Conservation (phyloP, 2,329 filamentous ascomycete species). For the Penicillium thymicola region DNA sequence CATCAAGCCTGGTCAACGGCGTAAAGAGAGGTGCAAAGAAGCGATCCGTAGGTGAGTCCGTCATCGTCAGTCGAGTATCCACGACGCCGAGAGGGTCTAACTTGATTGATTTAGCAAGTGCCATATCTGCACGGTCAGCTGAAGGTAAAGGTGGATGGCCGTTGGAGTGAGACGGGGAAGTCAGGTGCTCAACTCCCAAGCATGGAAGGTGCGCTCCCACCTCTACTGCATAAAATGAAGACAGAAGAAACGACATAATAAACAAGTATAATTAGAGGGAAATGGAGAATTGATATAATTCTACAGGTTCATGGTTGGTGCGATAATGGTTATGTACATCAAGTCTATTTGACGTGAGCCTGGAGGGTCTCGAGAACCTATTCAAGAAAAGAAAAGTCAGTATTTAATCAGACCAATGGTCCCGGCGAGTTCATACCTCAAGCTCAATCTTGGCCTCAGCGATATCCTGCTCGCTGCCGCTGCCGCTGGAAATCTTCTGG, state of each 20-base stretch:
- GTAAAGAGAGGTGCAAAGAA: slow-evolving; percentile 12
- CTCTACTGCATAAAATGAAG: slow-evolving; percentile 7
- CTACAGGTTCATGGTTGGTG: slow-evolving; percentile 36
- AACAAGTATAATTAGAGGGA: slow-evolving; percentile 12
- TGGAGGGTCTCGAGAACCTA: slow-evolving; percentile 51
- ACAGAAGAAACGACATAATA: slow-evolving; percentile 15
- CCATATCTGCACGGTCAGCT: slow-evolving; percentile 8
- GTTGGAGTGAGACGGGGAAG: background rate
- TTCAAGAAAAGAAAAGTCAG: slow-evolving; percentile 10
- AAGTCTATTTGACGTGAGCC: slow-evolving; percentile 47
- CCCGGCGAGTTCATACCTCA: slow-evolving; percentile 62
- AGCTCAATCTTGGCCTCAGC: slow-evolving; percentile 99
- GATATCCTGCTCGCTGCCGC: slow-evolving; percentile 93
- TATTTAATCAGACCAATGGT: background rate
- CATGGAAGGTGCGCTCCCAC: slow-evolving; percentile 15
- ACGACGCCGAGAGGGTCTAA: slow-evolving; percentile 14
- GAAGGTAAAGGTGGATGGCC: background rate
- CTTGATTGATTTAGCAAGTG: slow-evolving; percentile 11
- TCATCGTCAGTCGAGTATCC: slow-evolving; percentile 20
- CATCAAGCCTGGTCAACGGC: slow-evolving; percentile 9
- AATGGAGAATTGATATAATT: slow-evolving; percentile 39
- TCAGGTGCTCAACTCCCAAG: background rate
- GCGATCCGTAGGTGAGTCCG: slow-evolving; percentile 5
- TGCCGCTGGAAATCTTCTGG: slow-evolving; percentile 87
- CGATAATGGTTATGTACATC: slow-evolving; percentile 41